Evolutionary conservation across 805 yeast species (phyloP).

Genomic region (Wickerhamomyces bovis): DNA sequence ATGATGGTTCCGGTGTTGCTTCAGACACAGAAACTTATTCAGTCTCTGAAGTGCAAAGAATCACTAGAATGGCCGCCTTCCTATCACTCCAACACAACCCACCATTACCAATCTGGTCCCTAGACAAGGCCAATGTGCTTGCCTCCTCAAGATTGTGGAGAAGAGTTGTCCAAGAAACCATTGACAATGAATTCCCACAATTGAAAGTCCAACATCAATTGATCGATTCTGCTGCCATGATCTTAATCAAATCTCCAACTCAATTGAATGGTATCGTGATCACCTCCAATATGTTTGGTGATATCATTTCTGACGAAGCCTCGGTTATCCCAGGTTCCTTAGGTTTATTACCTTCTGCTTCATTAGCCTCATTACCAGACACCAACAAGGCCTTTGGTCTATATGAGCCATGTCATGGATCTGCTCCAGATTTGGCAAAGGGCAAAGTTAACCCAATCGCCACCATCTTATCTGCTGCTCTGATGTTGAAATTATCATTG

Average conservation of each 20-base stretch:
- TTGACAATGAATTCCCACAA: conserved; percentile 85
- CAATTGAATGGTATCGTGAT: conserved; percentile 87
- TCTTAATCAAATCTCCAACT: conserved; percentile 85
- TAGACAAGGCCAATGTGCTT: conserved; percentile 95
- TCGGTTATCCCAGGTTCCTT: conserved; percentile 96
- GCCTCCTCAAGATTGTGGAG: conserved; percentile 98
- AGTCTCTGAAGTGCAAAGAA: conserved; percentile 88
- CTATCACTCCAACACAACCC: conserved; percentile 90
- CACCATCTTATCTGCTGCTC: conserved; percentile 90
- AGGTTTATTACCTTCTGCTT: conserved; percentile 91
- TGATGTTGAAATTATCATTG: conserved; percentile 93
- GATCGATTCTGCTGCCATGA: conserved; percentile 99
- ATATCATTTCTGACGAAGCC: conserved; percentile 96
- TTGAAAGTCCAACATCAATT: conserved; percentile 85
- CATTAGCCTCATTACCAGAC: conserved; percentile 95
- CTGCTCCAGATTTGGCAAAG: conserved; percentile 88
- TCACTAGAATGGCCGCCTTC: conserved; percentile 97
- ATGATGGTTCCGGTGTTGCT: conserved; percentile 79
- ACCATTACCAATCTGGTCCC: conserved; percentile 91
- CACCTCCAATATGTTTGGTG: conserved; percentile 97
- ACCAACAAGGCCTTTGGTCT: conserved; percentile 90
- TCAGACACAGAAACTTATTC: conserved; percentile 91
- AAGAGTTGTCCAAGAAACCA: conserved; percentile 80
- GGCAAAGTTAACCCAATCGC: conserved; percentile 95
- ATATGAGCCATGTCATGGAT: conserved; percentile 98